Base-by-base conservation (phyloP, 345 rosid species). In the Eucalyptus marginata region DNA sequence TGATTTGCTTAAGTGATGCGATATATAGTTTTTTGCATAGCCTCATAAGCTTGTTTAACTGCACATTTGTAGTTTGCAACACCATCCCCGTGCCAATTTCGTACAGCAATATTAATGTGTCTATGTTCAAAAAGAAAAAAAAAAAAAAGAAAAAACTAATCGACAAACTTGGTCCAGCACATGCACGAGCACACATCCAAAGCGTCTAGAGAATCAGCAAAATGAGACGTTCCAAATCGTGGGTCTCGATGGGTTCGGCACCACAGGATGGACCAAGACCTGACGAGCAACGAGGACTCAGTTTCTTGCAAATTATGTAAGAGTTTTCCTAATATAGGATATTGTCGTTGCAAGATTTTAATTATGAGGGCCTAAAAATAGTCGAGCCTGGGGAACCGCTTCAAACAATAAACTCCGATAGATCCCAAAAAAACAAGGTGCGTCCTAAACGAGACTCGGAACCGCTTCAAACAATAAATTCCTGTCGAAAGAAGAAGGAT, bases 141-240 rank as follows among this genome's bases (percentile, higher is more conserved):
- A 15, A 0, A 16, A 6, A 2, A n/a, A 49, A 49, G 6, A 15
- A 6, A 3, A 51, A 17, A 0, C 8, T 13, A 62, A 62, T 66
- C n/a, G 36, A 14, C 0, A n/a, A 22, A 66, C 79, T 66, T 15
- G 79, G 40, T 66, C 79, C 20, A 8, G 20, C 40, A 16, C 40
- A 66, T 0, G 79, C 40, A 15, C 11, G 79, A 14, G 40, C 22
- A n/a, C 76, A n/a, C 17, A 16, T 10, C 43, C 43, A 8, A 16
- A 68, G 43, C 43, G 22, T 31, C 79, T 16, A 17, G 79, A 68
- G 22, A 68, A 68, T 68, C 79, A 33, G 22, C 43, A 68, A 31
- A 31, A 68, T 1, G 43, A 68, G 79, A 33, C 68, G 24, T 68
- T 14, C 79, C 79, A 31, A 31, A 36, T 18, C 40, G 7, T 3